Conservation (phyloP, 352 stramenopile species). For the Phytophthora hibernalis region DNA sequence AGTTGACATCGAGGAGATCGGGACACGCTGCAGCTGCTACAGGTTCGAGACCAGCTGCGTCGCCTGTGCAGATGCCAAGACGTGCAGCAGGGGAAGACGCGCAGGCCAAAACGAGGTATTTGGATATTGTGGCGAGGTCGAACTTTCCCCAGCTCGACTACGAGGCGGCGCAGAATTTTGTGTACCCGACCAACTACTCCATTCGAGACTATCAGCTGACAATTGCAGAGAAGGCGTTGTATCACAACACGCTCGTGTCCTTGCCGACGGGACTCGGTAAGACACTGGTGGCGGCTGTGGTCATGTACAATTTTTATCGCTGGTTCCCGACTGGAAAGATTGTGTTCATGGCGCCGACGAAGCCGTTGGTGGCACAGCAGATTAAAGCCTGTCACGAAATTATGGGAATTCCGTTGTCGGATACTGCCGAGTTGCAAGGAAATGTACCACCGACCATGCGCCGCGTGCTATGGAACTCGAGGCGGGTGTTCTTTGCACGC, state of each 20-base stretch:
- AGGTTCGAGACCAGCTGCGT: not conserved
- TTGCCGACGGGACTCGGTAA: slow-evolving; percentile 99
- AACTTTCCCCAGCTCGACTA: slow-evolving; percentile 65
- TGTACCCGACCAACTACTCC: slow-evolving; percentile 93
- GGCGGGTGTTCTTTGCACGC: slow-evolving; percentile 98
- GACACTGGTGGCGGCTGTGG: slow-evolving; percentile 98
- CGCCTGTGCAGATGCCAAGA: slow-evolving; percentile 24
- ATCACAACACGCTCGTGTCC: slow-evolving; percentile 98
- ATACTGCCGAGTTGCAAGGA: slow-evolving; percentile 88
- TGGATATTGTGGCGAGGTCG: slow-evolving; percentile 46
- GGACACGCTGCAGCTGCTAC: not conserved
- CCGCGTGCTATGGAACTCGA: slow-evolving; percentile 90
- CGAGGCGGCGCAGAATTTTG: slow-evolving; percentile 69
- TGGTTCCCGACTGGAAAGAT: slow-evolving; percentile 97
- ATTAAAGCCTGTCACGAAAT: slow-evolving; percentile 96
- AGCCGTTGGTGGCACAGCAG: slow-evolving; percentile 98
- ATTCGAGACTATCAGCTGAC: slow-evolving; percentile 95
- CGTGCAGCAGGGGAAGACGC: slow-evolving; percentile 59
- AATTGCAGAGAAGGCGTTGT: slow-evolving; percentile 94
- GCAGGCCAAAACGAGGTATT: slow-evolving; percentile 64
- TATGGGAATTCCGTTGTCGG: slow-evolving; percentile 92
- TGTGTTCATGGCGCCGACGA: slow-evolving; percentile 98
- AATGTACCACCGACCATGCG: slow-evolving; percentile 76
- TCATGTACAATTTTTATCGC: slow-evolving; percentile 99
- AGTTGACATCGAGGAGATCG: slow-evolving; percentile 24